Conservation (phyloP, 768 basidiomycete genomes). For the Dentipellis fragilis region DNA sequence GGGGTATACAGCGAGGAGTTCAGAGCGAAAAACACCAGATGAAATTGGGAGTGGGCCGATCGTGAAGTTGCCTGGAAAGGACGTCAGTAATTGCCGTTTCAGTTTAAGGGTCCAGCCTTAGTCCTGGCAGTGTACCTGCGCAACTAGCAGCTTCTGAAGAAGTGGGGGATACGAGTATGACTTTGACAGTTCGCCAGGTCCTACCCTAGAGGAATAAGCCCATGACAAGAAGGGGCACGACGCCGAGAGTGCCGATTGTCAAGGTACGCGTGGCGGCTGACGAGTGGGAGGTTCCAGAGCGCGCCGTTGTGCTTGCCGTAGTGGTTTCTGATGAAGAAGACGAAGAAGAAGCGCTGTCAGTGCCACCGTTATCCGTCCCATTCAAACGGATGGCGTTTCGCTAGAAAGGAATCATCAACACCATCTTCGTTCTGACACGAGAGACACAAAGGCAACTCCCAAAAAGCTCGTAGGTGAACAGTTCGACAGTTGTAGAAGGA, state of each 20-base stretch:
- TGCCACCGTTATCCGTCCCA: slow-evolving; percentile 34
- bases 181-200: too few species aligned
- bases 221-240: slow-evolving; percentile 6
- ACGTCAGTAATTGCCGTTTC: too few species aligned
- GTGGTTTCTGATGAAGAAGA: slow-evolving; percentile 7
- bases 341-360: slow-evolving; percentile 4
- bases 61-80: too few species aligned
- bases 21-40: too few species aligned
- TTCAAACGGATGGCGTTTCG: slow-evolving; percentile 49
- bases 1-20: too few species aligned
- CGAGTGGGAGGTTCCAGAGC: neutral
- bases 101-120: too few species aligned
- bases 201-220: slow-evolving; percentile 5
- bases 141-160: too few species aligned
- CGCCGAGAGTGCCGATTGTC: slow-evolving; percentile 1
- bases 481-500: neutral
- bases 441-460: neutral
- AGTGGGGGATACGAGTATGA: too few species aligned
- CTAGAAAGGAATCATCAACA: slow-evolving; percentile 20
- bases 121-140: too few species aligned
- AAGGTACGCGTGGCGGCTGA: slow-evolving; percentile 2
- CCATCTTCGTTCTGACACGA: neutral
- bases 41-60: too few species aligned
- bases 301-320: slow-evolving; percentile 1
- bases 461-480: neutral